phyloP scores from a whole-genome alignment of 352 stramenopile species.

The Pythium dissotocum region DNA sequence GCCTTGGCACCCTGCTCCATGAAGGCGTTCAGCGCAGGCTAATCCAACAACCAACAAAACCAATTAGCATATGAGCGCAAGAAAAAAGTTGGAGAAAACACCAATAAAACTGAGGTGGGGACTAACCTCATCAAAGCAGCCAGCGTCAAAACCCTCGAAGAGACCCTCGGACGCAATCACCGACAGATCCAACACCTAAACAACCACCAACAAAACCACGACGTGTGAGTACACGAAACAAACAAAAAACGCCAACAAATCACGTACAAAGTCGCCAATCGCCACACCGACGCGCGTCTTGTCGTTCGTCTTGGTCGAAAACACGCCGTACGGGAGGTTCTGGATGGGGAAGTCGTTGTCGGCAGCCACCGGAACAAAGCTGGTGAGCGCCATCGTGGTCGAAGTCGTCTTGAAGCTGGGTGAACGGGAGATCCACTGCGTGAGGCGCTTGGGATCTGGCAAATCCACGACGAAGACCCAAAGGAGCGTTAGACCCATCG shows the following conservation, averaged over 20 bases:
- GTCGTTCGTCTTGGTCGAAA: conserved; percentile 74
- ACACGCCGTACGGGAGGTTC: conserved; percentile 96
- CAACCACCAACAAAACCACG: neutral
- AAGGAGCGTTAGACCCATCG: conserved; percentile 22
- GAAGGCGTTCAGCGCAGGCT: conserved; percentile 91
- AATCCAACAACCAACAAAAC: conserved; percentile 31
- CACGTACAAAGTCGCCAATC: conserved; percentile 74
- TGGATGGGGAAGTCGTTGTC: conserved; percentile 92
- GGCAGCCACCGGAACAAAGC: conserved; percentile 58
- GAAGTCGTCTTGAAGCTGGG: neutral
- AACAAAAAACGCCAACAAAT: neutral
- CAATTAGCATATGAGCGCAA: neutral
- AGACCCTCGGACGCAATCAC: conserved; percentile 88
- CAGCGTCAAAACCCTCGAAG: conserved; percentile 84
- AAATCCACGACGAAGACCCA: conserved; percentile 16
- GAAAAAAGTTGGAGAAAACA: neutral
- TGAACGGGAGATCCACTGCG: conserved; percentile 5
- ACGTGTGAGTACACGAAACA: neutral
- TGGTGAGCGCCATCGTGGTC: conserved; percentile 35
- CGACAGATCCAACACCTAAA: conserved; percentile 86
- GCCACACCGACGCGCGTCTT: conserved; percentile 79
- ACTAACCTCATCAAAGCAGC: conserved; percentile 66
- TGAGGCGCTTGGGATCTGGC: conserved; percentile 1
- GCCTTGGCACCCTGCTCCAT: conserved; percentile 87
- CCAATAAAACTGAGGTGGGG: neutral